Percentiles rank a stretch among this genome's conserved stretches.
Evolutionary conservation across 2,329 filamentous ascomycete species (phyloP).

Genomic region (Cladosporium sp.): DNA sequence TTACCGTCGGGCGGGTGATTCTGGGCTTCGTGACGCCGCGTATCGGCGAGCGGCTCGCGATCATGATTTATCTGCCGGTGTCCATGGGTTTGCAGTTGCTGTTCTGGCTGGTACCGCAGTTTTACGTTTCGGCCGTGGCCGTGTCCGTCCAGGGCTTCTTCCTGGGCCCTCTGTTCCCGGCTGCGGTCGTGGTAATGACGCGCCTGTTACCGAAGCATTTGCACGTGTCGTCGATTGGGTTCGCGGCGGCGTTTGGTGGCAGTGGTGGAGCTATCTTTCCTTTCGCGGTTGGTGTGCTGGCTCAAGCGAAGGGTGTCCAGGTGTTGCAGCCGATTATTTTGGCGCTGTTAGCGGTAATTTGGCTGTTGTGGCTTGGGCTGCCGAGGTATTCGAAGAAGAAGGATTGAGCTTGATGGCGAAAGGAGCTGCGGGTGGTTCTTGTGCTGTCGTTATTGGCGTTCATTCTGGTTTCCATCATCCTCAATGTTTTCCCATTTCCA

Average conservation of each 20-base stretch:
- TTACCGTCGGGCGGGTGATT: conserved; percentile 66
- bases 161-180: conserved; percentile 71
- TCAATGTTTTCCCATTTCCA: no score
- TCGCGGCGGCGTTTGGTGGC: conserved; percentile 71
- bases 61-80: conserved; percentile 56
- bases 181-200: conserved; percentile 64
- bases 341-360: conserved; percentile 46
- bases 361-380: conserved; percentile 46
- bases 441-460: no score
- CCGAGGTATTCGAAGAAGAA: conserved; percentile 42
- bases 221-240: conserved; percentile 75
- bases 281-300: conserved; percentile 63
- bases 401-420: conserved; percentile 17
- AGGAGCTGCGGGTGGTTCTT: no score
- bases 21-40: conserved; percentile 70
- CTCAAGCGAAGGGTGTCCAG: conserved; percentile 53
- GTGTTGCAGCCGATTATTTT: conserved; percentile 56
- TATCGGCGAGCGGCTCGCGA: conserved; percentile 61
- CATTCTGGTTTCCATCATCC: no score
- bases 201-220: conserved; percentile 67
- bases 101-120: conserved; percentile 76
- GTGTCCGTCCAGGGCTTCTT: conserved; percentile 72
- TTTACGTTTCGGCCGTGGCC: conserved; percentile 66
- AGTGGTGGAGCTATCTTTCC: conserved; percentile 62
- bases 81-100: conserved; percentile 61